Conservation (phyloP, 768 basidiomycete genomes). For the Cystobasidium ongulense region DNA sequence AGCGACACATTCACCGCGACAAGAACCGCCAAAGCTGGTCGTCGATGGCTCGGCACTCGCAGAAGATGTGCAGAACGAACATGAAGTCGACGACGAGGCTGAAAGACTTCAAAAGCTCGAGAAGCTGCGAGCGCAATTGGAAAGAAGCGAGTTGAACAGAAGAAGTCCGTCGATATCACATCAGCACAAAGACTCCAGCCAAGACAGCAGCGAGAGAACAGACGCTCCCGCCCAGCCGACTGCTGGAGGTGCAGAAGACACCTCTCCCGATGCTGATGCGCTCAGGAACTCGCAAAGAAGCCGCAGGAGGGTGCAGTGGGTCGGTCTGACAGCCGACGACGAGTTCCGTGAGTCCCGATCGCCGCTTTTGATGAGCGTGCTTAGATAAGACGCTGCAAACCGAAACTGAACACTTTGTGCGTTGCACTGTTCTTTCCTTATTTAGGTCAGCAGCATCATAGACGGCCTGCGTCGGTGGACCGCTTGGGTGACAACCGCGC, state of each 20-base stretch:
- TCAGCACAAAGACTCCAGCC: neutral
- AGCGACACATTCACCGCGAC: neutral
- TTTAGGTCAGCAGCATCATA: neutral
- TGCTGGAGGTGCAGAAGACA: neutral
- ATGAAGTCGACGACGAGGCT: neutral
- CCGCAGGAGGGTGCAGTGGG: conserved; percentile 16
- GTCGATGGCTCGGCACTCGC: neutral
- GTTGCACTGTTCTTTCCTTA: neutral
- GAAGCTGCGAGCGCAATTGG: neutral
- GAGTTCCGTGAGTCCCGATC: conserved; percentile 3
- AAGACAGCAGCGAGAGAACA: neutral
- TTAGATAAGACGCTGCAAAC: neutral
- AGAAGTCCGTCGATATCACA: neutral
- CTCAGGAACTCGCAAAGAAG: neutral
- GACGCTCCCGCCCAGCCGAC: neutral
- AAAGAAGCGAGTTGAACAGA: neutral
- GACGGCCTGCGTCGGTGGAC: neutral
- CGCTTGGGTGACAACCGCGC: neutral
- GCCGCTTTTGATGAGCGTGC: neutral
- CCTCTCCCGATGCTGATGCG: neutral
- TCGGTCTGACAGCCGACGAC: conserved; percentile 17
- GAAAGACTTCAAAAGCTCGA: neutral
- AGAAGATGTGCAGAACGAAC: neutral
- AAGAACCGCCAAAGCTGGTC: neutral
- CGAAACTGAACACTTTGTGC: neutral